phyloP scores from a whole-genome alignment of 2,329 filamentous ascomycete genomes.

The Didymella arachidicola region DNA sequence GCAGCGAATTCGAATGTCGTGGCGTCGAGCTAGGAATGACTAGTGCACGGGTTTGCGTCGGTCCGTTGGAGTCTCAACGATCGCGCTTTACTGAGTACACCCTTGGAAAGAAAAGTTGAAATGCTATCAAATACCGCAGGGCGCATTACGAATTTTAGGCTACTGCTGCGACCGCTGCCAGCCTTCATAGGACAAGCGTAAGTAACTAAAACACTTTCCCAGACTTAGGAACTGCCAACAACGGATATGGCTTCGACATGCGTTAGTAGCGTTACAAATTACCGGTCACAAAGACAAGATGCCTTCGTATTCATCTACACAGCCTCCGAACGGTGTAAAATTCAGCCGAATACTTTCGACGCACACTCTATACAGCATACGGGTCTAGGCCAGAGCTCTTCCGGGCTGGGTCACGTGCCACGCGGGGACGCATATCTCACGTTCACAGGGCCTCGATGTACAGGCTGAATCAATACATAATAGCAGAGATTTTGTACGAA shows the following conservation, averaged over 20 bases:
- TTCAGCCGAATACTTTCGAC: not conserved
- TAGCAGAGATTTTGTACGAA: not conserved
- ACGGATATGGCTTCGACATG: not conserved
- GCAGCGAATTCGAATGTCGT: not conserved
- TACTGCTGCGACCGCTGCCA: not conserved
- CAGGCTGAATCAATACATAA: not conserved
- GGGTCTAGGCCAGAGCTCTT: not conserved
- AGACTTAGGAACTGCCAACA: not conserved
- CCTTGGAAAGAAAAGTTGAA: not conserved
- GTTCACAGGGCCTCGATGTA: not conserved
- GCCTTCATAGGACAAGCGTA: not conserved
- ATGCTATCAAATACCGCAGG: not conserved
- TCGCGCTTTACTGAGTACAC: slow-evolving; percentile 1
- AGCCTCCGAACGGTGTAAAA: not conserved
- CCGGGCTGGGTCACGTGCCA: not conserved
- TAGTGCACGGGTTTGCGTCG: not conserved
- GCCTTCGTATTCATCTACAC: not conserved
- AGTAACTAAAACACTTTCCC: not conserved
- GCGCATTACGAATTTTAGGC: not conserved
- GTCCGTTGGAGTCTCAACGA: slow-evolving; percentile 7
- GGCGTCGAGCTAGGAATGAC: not conserved
- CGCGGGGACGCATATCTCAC: not conserved
- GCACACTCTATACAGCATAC: not conserved
- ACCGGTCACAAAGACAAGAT: not conserved
- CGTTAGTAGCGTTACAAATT: not conserved